Base-by-base conservation (phyloP, 352 stramenopile genomes). In the Phytophthora constricta region DNA sequence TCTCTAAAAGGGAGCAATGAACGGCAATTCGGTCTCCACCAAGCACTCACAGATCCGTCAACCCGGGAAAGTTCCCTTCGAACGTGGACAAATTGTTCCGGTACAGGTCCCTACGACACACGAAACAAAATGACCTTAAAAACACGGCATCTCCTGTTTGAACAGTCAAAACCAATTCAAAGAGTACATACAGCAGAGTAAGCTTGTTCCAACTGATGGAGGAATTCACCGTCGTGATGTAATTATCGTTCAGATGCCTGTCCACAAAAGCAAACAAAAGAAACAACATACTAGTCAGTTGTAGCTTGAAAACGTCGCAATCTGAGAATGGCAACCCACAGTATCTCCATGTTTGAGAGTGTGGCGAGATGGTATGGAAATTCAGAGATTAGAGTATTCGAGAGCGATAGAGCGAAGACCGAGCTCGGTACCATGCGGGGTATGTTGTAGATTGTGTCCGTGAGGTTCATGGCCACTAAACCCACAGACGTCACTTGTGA, bases 1-100 rank as follows among this genome's bases (percentile, higher is more conserved):
- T 0, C 41, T 7, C 19, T n/a, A n/a, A n/a, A n/a, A n/a, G n/a
- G n/a, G n/a, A n/a, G n/a, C n/a, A n/a, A n/a, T n/a, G n/a, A n/a
- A n/a, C n/a, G n/a, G n/a, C n/a, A n/a, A n/a, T n/a, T n/a, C n/a
- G n/a, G n/a, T 17, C 17, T 13, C 9, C n/a, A 22, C 7, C 13
- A 37, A 55, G 9, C 20, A 61, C 61, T 13, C 60, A 74, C 66
- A 70, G 56, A 14, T 50, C 9, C 1, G 42, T 65, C 22, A 74
- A 37, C 1, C 4, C 19, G 16, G 66, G 61, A 37, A 70, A 70
- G 4, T 56, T 59, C 33, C 66, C 60, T 34, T 74, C 55, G n/a
- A 74, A 64, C 2, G 42, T 56, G n/a, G 49, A 23, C 16, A 74
- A 4, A 14, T 54, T 42, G 56, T 74, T 74, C 17, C 54, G 42